Base-by-base conservation (phyloP, 345 rosid species). In the Mercurialis annua region DNA sequence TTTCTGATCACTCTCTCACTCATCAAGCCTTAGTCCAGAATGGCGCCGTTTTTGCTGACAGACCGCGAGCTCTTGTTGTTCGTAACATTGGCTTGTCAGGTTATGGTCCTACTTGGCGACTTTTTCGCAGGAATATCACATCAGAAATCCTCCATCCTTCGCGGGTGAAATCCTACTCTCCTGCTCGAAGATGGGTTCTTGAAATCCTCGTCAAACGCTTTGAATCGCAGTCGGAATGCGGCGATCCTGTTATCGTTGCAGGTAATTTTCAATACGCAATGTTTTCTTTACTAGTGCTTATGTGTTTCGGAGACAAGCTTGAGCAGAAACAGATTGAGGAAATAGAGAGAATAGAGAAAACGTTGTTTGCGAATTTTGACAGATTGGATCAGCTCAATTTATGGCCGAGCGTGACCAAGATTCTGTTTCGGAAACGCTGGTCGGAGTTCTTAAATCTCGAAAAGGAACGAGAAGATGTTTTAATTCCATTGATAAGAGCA, bases 101-200 rank as follows among this genome's bases (percentile, higher is more conserved):
- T 46, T 73, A 73, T 18, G 76, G 76, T 1, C 50, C 62, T 12
- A 73, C 56, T 1, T 73, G 76, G 76, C 71, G 76, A 16, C 38
- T 60, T 20, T 67, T 73, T 29, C 76, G 71, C 47, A 55, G 76
- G 18, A 73, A 73, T 40, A 62, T 73, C 29, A 59, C 71, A 5
- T 51, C 76, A 6, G 62, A 66, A 47, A 73, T 73, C 48, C 71
- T 73, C 30, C 71, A 73, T 26, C 71, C 76, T 2, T 66, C 71
- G 0, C 53, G 76, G 15, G 48, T 66, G 3, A 67, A 61, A 38
- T 26, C 68, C 0, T 73, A 50, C 20, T 60, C 62, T 7, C 60
- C 40, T 10, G 71, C 71, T 27, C 76, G 71, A 1, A 15, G 43
- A 3, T 59, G 71, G 76, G 62, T 52, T 10, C 8, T 60, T 55